phyloP scores from a whole-genome alignment of 805 yeast species.

The Cyberlindnera samutprakarnensis region DNA sequence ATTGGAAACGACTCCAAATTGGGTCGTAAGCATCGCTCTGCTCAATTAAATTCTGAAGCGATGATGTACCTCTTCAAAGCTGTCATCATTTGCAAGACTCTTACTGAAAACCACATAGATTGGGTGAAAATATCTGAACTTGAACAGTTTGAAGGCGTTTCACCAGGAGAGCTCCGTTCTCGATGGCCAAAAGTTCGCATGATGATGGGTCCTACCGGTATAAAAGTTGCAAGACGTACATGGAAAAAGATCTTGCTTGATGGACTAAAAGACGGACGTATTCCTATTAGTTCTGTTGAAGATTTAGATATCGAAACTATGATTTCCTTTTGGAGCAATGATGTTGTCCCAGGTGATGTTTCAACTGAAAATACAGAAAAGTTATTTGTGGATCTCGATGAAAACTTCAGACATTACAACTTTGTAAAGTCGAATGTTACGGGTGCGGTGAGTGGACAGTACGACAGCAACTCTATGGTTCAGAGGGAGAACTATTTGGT shows the following conservation, averaged over 20 bases:
- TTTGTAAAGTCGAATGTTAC: conserved; percentile 26
- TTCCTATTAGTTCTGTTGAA: conserved; percentile 42
- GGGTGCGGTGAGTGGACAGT: conserved; percentile 28
- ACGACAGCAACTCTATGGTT: conserved; percentile 57
- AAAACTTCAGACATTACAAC: conserved; percentile 40
- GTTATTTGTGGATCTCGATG: conserved; percentile 31
- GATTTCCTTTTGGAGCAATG: conserved; percentile 58
- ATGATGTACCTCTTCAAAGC: conserved; percentile 41
- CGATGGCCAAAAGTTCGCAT: conserved; percentile 66
- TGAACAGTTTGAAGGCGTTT: conserved; percentile 27
- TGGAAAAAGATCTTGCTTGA: conserved; percentile 63
- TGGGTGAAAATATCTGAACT: conserved; percentile 54
- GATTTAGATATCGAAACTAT: conserved; percentile 43
- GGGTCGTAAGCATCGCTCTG: conserved; percentile 14
- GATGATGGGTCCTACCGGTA: conserved; percentile 53
- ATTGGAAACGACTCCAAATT: background rate
- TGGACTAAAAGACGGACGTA: conserved; percentile 49
- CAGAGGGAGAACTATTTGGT: conserved; percentile 56
- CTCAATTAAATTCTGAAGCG: conserved; percentile 14
- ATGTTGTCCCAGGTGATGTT: conserved; percentile 27
- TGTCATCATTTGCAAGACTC: conserved; percentile 60
- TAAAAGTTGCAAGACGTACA: conserved; percentile 42
- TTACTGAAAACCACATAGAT: conserved; percentile 48
- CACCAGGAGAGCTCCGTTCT: conserved; percentile 40
- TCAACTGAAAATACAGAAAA: conserved; percentile 14